These are phyloP conservation scores for Cystobasidium slooffiae DNA, from an alignment of 1,284 basidiomycete genomes.

Conservation along the genomic window DNA sequence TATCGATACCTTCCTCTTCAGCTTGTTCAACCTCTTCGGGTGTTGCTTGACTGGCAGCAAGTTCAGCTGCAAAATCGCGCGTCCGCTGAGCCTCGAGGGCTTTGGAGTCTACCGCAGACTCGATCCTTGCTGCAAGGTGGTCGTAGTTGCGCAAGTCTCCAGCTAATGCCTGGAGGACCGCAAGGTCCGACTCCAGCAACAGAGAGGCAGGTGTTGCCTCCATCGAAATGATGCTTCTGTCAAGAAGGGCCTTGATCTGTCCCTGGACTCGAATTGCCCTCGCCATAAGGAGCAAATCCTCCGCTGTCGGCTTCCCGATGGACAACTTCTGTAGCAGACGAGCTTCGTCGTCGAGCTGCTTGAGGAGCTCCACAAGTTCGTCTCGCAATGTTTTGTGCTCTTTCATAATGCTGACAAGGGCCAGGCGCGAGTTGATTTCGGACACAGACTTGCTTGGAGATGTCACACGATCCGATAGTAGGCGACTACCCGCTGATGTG, in stretches of 20 bases:
- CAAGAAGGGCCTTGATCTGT: constrained; percentile 30
- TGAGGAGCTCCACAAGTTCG: constrained; percentile 68
- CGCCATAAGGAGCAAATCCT: constrained; percentile 69
- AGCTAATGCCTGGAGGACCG: neutral
- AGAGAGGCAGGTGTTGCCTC: neutral
- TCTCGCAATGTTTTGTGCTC: constrained; percentile 68
- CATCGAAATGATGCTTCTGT: neutral
- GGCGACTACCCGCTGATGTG: constrained; percentile 77
- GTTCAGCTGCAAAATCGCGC: constrained; percentile 28
- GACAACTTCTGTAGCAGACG: constrained; percentile 80
- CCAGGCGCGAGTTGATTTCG: constrained; percentile 75
- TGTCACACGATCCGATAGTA: constrained; percentile 60
- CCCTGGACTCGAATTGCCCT: constrained; percentile 54
- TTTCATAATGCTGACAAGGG: constrained; percentile 77
- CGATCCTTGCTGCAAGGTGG: constrained; percentile 67
- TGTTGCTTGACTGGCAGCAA: constrained; percentile 24
- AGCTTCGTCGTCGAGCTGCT: constrained; percentile 70
- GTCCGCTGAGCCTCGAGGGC: constrained; percentile 40
- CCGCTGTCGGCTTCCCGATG: constrained; percentile 69
- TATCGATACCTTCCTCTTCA: constrained; percentile 45
- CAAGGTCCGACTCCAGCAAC: neutral
- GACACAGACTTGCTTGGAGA: constrained; percentile 79
- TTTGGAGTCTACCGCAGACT: constrained; percentile 62
- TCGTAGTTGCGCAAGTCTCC: constrained; percentile 59
- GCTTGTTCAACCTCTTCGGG: constrained; percentile 46